These are phyloP conservation scores for Fagopyrum esculentum DNA, from an alignment of 148 eudicot genomes.

Conservation along the genomic window DNA sequence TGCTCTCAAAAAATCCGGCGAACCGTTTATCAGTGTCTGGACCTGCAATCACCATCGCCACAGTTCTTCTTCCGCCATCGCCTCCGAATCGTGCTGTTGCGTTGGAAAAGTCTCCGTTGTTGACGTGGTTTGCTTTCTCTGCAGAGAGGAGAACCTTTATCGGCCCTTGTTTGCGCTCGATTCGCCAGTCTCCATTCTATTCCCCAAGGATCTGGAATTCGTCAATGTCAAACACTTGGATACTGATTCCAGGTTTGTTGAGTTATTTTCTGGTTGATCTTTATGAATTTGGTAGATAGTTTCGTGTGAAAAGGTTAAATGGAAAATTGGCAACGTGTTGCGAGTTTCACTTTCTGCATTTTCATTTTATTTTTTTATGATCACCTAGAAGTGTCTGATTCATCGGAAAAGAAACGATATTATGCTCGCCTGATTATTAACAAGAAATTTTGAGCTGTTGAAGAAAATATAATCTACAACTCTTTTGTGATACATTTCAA, in stretches of 20 bases:
- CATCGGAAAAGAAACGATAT: not conserved
- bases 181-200: conserved; percentile 37
- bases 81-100: conserved; percentile 21
- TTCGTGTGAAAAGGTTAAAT: not conserved
- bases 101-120: conserved; percentile 60
- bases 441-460: too few relatives aligned
- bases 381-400: not conserved
- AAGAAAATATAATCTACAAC: too few relatives aligned
- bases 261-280: not conserved
- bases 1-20: conserved; percentile 50
- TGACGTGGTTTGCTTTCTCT: conserved; percentile 61
- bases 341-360: not conserved
- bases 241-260: conserved; percentile 54
- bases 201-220: conserved; percentile 25
- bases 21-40: conserved; percentile 48
- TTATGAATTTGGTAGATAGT: not conserved
- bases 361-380: not conserved
- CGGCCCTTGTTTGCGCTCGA: conserved; percentile 40
- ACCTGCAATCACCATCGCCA: not conserved
- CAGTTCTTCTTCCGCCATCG: not conserved
- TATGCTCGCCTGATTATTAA: too few relatives aligned
- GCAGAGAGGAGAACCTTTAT: conserved; percentile 36
- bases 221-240: conserved; percentile 62
- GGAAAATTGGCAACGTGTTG: not conserved
- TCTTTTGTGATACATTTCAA: too few relatives aligned